These are phyloP conservation scores for Puya raimondii DNA, from an alignment of 176 grass and related monocot species.

Conservation along the genomic window DNA sequence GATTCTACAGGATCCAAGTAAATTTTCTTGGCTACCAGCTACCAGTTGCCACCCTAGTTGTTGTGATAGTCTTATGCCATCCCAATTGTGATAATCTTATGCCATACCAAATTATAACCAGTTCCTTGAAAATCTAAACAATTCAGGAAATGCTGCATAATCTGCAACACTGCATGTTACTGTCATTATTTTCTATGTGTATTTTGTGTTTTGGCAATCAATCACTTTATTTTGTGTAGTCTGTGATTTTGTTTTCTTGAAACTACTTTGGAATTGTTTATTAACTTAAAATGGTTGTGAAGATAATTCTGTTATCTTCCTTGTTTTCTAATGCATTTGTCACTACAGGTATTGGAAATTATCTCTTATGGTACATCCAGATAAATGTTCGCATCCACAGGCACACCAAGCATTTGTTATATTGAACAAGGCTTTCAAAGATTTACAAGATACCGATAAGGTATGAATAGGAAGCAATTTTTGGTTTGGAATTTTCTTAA, in stretches of 20 bases:
- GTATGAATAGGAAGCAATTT: conserved; percentile 23
- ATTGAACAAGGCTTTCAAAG: conserved; percentile 91
- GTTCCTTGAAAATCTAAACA: background rate
- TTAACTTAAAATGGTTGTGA: background rate
- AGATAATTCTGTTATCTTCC: background rate
- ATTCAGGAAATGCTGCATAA: background rate
- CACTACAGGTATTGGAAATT: conserved; percentile 92
- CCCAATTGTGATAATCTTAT: background rate
- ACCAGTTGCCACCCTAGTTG: background rate
- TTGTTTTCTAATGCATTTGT: conserved; percentile 10
- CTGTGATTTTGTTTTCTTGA: background rate
- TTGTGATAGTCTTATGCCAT: background rate
- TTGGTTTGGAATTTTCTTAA: too few relatives aligned
- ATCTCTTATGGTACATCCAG: conserved; percentile 89
- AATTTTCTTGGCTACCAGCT: background rate
- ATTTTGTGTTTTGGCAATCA: background rate
- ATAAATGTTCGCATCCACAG: conserved; percentile 90
- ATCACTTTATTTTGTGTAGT: background rate
- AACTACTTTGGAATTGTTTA: background rate
- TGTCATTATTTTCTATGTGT: background rate
- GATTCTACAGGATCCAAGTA: too few relatives aligned
- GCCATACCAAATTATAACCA: background rate
- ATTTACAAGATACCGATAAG: conserved; percentile 89
- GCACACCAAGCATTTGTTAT: conserved; percentile 86
- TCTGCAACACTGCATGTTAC: background rate